Conservation (phyloP, 352 stramenopile genomes). For the Blastocystis sp. region DNA sequence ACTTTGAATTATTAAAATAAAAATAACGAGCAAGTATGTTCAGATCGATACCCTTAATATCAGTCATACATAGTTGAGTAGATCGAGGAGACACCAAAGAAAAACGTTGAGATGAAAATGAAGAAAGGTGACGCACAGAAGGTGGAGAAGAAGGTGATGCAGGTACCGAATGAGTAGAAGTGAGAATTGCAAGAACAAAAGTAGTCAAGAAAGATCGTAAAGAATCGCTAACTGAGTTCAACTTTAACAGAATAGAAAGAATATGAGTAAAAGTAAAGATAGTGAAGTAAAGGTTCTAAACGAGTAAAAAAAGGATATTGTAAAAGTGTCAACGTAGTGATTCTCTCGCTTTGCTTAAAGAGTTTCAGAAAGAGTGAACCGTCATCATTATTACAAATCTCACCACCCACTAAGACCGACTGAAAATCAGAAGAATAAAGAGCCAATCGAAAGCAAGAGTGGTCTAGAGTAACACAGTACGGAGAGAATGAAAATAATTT, state of each 20-base stretch:
- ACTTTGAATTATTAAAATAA: not conserved
- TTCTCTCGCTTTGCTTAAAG: not conserved
- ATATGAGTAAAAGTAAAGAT: constrained; percentile 30
- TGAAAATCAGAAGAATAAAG: not conserved
- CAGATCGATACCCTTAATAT: not conserved
- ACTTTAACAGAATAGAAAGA: not conserved
- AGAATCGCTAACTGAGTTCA: not conserved
- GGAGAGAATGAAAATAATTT: constrained; percentile 20
- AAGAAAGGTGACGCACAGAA: not conserved
- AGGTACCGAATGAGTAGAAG: not conserved
- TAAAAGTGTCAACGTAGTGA: not conserved
- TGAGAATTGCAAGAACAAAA: not conserved
- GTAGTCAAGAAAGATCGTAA: not conserved
- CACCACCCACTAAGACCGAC: not conserved
- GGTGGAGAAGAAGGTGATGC: not conserved
- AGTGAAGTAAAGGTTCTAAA: constrained; percentile 7
- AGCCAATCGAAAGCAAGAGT: not conserved
- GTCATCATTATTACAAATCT: not conserved
- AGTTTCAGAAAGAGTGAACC: not conserved
- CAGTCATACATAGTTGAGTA: not conserved
- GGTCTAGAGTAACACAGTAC: constrained; percentile 6
- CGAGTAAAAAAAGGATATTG: constrained; percentile 29
- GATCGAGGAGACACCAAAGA: not conserved
- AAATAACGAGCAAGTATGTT: not conserved
- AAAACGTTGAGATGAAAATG: not conserved